Evolutionary conservation across 441 rosid genomes (phyloP), one percentile per base, ranked within the genome.

Genomic region (Adansonia madagascariensis): DNA sequence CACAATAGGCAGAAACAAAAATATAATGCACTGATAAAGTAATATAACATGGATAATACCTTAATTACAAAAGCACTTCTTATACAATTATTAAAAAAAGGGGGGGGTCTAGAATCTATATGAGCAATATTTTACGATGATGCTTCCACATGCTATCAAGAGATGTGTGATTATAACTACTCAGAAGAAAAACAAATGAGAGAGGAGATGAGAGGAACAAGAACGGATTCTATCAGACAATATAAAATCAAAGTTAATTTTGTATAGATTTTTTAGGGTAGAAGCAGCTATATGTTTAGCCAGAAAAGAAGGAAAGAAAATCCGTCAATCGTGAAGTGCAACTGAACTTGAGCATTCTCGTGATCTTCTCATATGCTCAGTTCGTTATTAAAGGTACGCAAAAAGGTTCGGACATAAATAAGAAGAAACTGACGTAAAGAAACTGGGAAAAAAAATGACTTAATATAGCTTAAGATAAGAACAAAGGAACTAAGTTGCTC

Each of bases 321-420:
- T 35, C 49, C 65, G n/a, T 18, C 22, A 39, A 64, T 2, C 7
- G 22, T 14, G 10, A 18, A 70, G 44, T 15, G 8, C 7, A 50
- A 70, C 39, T 15, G 43, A 70, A 7, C 43, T 69, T 49, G 22
- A 69, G 73, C 44, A 50, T 49, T 50, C 56, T 70, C 17, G 8
- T 24, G 57, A 49, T 20, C 17, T 47, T 49, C 12, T 31, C 59
- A 55, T 31, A 71, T 55, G 35, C 63, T 56, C 62, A 43, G 50
- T 35, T 67, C 11, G 15, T 44, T 12, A 43, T 50, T 31, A n/a
- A 71, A 55, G 75, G 50, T 41, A 55, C 18, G 35, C 62, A 56
- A 56, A 39, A 52, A 39, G 31, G 17, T 11, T 69, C 20, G 15
- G 12, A 7, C 18, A 69, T 14, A 20, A 24, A 47, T 14, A 14